These are phyloP conservation scores for Crepidotus sp. DNA, from an alignment of 1,284 basidiomycete genomes.

Conservation along the genomic window DNA sequence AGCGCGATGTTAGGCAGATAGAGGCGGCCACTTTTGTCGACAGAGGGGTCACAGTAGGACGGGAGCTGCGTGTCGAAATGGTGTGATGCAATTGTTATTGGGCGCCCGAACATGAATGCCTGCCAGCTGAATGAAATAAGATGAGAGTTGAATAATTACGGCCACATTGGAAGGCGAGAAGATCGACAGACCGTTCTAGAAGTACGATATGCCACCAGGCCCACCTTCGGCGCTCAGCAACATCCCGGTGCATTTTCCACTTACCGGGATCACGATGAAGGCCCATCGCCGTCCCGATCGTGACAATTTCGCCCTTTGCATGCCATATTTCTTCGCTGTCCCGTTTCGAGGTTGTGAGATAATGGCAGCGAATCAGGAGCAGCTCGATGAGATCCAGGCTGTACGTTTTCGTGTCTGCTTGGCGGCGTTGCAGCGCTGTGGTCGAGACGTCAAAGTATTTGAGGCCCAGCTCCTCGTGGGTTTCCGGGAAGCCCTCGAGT, in stretches of 20 bases:
- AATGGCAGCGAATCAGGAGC: constrained; percentile 58
- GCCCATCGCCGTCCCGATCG: constrained; percentile 70
- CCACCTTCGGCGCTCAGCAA: constrained; percentile 70
- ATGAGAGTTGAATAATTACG: constrained; percentile 14
- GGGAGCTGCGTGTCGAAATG: constrained; percentile 74
- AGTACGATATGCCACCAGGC: constrained; percentile 80
- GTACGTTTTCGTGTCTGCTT: constrained; percentile 52
- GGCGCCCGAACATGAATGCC: constrained; percentile 76
- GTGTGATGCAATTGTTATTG: constrained; percentile 60
- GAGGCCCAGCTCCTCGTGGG: constrained; percentile 47
- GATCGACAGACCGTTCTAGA: constrained; percentile 51
- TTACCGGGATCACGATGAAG: constrained; percentile 72
- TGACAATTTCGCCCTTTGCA: constrained; percentile 60
- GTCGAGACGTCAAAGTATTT: constrained; percentile 63
- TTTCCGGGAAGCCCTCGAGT: constrained; percentile 38
- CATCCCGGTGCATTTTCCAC: constrained; percentile 55
- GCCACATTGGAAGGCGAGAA: constrained; percentile 13
- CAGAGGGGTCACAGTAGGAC: constrained; percentile 47
- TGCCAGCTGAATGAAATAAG: constrained; percentile 59
- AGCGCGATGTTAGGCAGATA: constrained; percentile 67
- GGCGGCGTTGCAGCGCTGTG: constrained; percentile 54
- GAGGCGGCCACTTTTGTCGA: constrained; percentile 53
- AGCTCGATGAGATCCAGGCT: constrained; percentile 69
- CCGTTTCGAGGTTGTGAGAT: constrained; percentile 59
- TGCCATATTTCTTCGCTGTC: constrained; percentile 75